These are phyloP conservation scores for Mucor irregularis DNA, from an alignment of 371 early-diverging fungal genomes.

Conservation along the genomic window DNA sequence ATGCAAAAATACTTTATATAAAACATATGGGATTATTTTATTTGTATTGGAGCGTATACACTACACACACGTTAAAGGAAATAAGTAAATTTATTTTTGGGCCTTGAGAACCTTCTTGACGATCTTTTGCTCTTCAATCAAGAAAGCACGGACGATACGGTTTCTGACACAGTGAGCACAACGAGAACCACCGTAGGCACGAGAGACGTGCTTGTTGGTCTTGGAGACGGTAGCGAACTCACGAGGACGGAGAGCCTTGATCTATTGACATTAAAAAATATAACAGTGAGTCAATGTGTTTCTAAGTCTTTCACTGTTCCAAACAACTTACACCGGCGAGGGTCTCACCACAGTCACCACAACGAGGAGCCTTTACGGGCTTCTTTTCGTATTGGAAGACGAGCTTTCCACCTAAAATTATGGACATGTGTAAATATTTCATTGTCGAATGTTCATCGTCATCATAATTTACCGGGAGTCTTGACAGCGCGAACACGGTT, in stretches of 20 bases:
- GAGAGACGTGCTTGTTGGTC: slow-evolving; percentile 91
- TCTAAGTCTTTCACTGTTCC: background rate
- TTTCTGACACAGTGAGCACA: slow-evolving; percentile 92
- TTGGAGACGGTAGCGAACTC: slow-evolving; percentile 89
- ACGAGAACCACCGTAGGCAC: slow-evolving; percentile 97
- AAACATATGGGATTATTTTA: too few relatives aligned
- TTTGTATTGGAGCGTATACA: too few relatives aligned
- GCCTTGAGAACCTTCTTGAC: slow-evolving; percentile 97
- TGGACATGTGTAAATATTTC: background rate
- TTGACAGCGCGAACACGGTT: slow-evolving; percentile 94
- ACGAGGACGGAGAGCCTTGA: slow-evolving; percentile 92
- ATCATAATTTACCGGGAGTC: slow-evolving; percentile 86
- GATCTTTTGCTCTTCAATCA: slow-evolving; percentile 99
- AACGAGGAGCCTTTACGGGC: slow-evolving; percentile 88
- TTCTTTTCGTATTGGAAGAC: slow-evolving; percentile 92
- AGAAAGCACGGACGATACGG: slow-evolving; percentile 97
- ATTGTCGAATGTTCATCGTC: background rate
- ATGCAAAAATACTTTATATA: too few relatives aligned
- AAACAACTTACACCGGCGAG: slow-evolving; percentile 82
- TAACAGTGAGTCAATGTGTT: background rate
- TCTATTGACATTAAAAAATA: slow-evolving; percentile 35
- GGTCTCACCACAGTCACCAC: slow-evolving; percentile 95
- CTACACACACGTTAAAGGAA: background rate
- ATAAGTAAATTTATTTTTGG: slow-evolving; percentile 41
- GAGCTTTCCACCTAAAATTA: slow-evolving; percentile 80